Evolutionary conservation across 768 basidiomycete genomes (phyloP).

Genomic region (Phanerodontia chrysosporium): DNA sequence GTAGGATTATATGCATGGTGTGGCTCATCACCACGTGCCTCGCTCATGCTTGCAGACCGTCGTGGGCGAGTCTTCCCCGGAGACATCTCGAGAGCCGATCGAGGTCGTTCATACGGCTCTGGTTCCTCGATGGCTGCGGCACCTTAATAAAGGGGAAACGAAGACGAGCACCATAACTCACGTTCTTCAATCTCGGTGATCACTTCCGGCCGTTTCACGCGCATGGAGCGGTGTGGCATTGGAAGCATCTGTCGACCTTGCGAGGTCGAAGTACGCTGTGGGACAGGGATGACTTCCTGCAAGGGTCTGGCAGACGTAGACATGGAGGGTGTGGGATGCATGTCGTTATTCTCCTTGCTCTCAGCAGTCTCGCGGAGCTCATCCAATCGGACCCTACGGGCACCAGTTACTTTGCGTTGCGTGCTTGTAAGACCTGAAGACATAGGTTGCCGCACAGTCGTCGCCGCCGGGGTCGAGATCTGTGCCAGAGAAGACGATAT

Average conservation of each 20-base stretch:
- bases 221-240: slow-evolving; percentile 2
- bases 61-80: slow-evolving; percentile 51
- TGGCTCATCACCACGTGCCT: slow-evolving; percentile 24
- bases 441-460: slow-evolving; percentile 12
- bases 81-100: slow-evolving; percentile 32
- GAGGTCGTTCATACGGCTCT: slow-evolving; percentile 18
- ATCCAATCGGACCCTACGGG: slow-evolving; percentile 21
- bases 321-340: slow-evolving; percentile 5
- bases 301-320: slow-evolving; percentile 19
- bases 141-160: slow-evolving; percentile 2
- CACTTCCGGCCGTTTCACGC: slow-evolving; percentile 8
- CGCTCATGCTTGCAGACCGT: slow-evolving; percentile 76
- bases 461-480: slow-evolving; percentile 24
- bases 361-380: slow-evolving; percentile 24
- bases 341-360: slow-evolving; percentile 34
- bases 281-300: slow-evolving; percentile 18
- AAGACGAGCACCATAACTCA: not conserved
- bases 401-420: slow-evolving; percentile 18
- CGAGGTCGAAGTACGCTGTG: slow-evolving; percentile 6
- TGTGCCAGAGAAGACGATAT: slow-evolving; percentile 53
- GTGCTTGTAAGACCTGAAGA: slow-evolving; percentile 16
- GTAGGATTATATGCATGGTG: not conserved
- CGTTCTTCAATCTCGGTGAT: slow-evolving; percentile 13
- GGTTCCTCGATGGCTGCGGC: not conserved
- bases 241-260: slow-evolving; percentile 13